Base-by-base conservation (phyloP, 257 asterid genomes). In the Marsdenia floribunda region DNA sequence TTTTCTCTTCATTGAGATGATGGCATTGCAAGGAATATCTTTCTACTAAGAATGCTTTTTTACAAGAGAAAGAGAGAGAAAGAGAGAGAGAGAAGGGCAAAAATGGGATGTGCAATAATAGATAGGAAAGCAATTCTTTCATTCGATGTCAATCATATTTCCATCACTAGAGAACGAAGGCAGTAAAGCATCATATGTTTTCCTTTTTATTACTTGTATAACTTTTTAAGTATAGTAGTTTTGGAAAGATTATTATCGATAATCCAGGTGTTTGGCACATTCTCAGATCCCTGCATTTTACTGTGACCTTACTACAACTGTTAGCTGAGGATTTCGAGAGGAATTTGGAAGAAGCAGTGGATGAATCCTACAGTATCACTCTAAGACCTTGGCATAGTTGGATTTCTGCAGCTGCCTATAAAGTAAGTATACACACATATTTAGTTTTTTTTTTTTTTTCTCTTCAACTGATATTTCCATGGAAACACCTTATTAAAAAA, bases 321-420 rank as follows among this genome's bases (percentile, higher is more conserved):
- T 80, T 94, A 33, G 87, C 76, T 37, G 88, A 86, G 72, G 93
- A 94, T 84, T 85, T 87, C 5, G 91, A 79, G 55, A 87, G 82
- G 77, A 82, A 87, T 70, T 83, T 94, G 88, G 95, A 78, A 79
- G 81, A 88, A 79, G 97, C 88, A 5, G 97, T 94, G 71, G 92
- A 90, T 69, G 96, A 90, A 73, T 80, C 97, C 0, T 94, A 94
- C 55, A 85, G 33, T 63, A 58, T 37, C 58, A 93, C 92, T 69
- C 85, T 93, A 33, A 93, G 85, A 79, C 97, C 98, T 78, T 93
- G 97, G 97, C 98, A 93, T 84, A 97, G 98, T 69, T 93, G 98
- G 98, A 91, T 93, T 77, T 88, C 97, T 77, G 86, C 96, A 0
- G 88, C 98, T 1, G 98, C 98, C 58, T 90, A 82, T 73, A 85